Evolutionary conservation across 225 moss, liverwort and hornwort species (phyloP), one percentile per base, ranked within the genome.

Genomic region (Bryum argenteum): DNA sequence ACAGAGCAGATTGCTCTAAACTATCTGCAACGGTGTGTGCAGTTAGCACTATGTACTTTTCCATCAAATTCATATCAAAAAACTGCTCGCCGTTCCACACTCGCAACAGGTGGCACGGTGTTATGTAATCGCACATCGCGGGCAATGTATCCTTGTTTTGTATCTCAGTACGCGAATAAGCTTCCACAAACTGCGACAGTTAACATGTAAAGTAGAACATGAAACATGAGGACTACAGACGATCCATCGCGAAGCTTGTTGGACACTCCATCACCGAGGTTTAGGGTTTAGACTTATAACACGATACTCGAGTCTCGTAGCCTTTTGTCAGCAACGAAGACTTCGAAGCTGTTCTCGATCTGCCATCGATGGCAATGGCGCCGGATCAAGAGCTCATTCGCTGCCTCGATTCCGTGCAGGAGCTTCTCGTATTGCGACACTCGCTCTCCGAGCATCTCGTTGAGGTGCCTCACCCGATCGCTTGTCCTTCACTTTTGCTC

Each of bases 321-420:
- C 44, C 17, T 58, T 56, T 47, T 4, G 4, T 45, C 12, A 21
- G 19, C 22, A 20, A 16, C 51, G 40, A 58, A n/a, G 6, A 37
- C 28, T 16, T 68, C 19, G 8, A 10, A 6, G 10, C 50, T 22
- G 18, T 11, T 24, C 52, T 43, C 2, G 2, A 40, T 52, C 63
- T 26, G 63, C 69, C 63, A 72, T 47, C 47, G 15, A 47, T 81
- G 76, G 72, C 54, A 17, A 15, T 62, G 23, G 26, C 56, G 22
- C 67, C 18, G 54, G 87, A 87, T 62, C 66, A 42, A 37, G 77
- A 79, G 77, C 21, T 87, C n/a, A 77, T 87, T 22, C 54, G 67
- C 65, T 87, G 84, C 41, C 75, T 87, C 8, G 87, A 84, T 62
- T 84, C 87, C 21, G 79, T 79, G 74, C 81, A 87, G 44, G 76